These are phyloP conservation scores for Funneliformis caledonium DNA, from an alignment of 371 early-diverging fungal species.

Conservation along the genomic window DNA sequence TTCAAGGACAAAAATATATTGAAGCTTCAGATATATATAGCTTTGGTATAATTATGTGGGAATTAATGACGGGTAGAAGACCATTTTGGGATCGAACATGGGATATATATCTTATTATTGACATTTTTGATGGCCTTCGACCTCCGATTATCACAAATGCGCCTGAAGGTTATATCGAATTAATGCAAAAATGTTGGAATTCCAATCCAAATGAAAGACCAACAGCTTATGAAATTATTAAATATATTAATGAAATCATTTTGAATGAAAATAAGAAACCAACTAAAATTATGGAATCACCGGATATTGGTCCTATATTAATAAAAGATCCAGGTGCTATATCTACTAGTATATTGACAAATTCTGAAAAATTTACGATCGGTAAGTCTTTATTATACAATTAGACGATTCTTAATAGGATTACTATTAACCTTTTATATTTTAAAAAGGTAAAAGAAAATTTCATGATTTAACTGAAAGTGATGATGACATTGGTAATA, in stretches of 20 bases:
- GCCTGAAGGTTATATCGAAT: not conserved
- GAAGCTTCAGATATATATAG: conserved; percentile 10
- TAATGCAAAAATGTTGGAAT: not conserved
- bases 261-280: too few relatives aligned
- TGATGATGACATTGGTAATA: too few relatives aligned
- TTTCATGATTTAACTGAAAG: too few relatives aligned
- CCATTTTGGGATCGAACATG: not conserved
- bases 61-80: not conserved
- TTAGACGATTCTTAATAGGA: too few relatives aligned
- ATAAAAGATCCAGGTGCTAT: too few relatives aligned
- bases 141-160: not conserved
- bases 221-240: not conserved
- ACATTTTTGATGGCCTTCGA: not conserved
- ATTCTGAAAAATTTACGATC: too few relatives aligned
- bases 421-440: too few relatives aligned
- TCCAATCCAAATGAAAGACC: not conserved
- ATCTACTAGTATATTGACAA: too few relatives aligned
- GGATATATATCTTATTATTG: not conserved
- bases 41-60: conserved; percentile 23
- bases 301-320: too few relatives aligned
- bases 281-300: too few relatives aligned
- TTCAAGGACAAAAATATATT: not conserved
- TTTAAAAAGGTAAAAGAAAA: too few relatives aligned
- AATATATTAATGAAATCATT: not conserved
- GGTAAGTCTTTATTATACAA: too few relatives aligned